phyloP scores from a whole-genome alignment of 768 basidiomycete genomes.

The Rhodotorula sphaerocarpa region DNA sequence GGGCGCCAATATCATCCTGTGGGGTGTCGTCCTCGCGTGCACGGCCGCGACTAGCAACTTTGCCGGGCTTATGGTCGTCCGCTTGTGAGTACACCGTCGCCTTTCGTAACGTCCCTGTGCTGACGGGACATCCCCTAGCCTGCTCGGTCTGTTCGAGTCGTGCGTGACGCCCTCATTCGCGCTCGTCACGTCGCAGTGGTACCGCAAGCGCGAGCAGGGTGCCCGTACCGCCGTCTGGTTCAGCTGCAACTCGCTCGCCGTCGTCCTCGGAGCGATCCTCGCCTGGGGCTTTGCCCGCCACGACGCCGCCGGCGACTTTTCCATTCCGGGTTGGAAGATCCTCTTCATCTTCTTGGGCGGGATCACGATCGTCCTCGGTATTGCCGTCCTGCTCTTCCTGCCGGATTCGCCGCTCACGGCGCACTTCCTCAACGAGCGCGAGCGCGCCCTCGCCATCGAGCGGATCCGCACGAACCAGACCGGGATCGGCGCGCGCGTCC shows the following conservation, averaged over 20 bases:
- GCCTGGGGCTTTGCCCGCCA: slow-evolving; percentile 28
- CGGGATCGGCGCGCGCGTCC: slow-evolving; percentile 23
- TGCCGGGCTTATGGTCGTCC: slow-evolving; percentile 12
- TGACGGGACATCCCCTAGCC: neutral
- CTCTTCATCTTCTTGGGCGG: slow-evolving; percentile 6
- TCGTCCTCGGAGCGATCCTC: slow-evolving; percentile 21
- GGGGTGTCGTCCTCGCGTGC: slow-evolving; percentile 26
- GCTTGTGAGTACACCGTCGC: neutral
- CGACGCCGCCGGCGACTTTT: slow-evolving; percentile 12
- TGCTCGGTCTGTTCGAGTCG: slow-evolving; percentile 16
- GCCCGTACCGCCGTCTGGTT: slow-evolving; percentile 25
- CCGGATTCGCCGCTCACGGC: slow-evolving; percentile 20
- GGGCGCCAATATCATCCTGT: slow-evolving; percentile 16
- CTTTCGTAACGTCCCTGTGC: neutral
- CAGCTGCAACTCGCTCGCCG: slow-evolving; percentile 21
- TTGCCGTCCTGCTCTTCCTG: neutral
- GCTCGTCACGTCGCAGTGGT: slow-evolving; percentile 12
- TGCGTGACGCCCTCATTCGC: slow-evolving; percentile 16
- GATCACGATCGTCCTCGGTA: neutral
- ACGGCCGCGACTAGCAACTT: slow-evolving; percentile 15
- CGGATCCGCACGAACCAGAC: slow-evolving; percentile 31
- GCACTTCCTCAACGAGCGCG: slow-evolving; percentile 6
- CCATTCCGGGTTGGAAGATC: neutral
- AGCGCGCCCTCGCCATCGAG: slow-evolving; percentile 11
- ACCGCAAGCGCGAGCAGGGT: slow-evolving; percentile 15